A percentile compares a stretch with the other conserved stretches of the same genome.
phyloP scores from a whole-genome alignment of 805 yeast genomes.

The Starmerella stellata region DNA sequence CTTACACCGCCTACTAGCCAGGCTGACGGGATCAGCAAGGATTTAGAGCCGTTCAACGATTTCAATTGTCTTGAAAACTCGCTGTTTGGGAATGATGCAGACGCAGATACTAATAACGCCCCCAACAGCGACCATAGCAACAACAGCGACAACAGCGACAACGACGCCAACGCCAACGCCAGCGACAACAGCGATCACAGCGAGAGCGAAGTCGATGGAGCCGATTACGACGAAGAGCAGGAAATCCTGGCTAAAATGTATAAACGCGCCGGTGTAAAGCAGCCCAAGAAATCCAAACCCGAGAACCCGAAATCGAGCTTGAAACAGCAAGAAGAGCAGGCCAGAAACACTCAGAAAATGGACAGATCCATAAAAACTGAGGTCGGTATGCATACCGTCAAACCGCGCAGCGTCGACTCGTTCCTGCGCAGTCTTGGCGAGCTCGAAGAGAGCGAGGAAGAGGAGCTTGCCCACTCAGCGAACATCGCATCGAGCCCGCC shows the following conservation, averaged over 20 bases:
- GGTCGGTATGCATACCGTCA: not conserved
- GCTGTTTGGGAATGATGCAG: too few relatives aligned
- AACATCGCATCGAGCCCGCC: slow-evolving; percentile 14
- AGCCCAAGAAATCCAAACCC: not conserved
- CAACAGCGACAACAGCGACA: too few relatives aligned
- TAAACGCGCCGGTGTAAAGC: not conserved
- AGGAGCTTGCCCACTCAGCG: not conserved
- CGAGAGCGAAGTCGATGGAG: not conserved
- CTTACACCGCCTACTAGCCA: too few relatives aligned
- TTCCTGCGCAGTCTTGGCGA: not conserved
- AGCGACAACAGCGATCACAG: too few relatives aligned
- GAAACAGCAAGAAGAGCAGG: not conserved
- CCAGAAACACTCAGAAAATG: not conserved
- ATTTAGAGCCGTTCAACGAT: too few relatives aligned
- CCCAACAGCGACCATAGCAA: too few relatives aligned
- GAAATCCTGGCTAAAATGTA: not conserved
- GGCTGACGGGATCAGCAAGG: too few relatives aligned
- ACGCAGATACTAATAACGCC: too few relatives aligned
- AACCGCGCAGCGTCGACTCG: not conserved
- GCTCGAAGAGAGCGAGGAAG: not conserved
- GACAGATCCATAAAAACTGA: not conserved
- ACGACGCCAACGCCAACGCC: too few relatives aligned
- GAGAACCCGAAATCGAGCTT: not conserved
- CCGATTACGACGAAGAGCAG: not conserved
- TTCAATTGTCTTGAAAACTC: too few relatives aligned